Base-by-base conservation (phyloP, 2,329 filamentous ascomycete genomes). In the Hypoxylon sp. region DNA sequence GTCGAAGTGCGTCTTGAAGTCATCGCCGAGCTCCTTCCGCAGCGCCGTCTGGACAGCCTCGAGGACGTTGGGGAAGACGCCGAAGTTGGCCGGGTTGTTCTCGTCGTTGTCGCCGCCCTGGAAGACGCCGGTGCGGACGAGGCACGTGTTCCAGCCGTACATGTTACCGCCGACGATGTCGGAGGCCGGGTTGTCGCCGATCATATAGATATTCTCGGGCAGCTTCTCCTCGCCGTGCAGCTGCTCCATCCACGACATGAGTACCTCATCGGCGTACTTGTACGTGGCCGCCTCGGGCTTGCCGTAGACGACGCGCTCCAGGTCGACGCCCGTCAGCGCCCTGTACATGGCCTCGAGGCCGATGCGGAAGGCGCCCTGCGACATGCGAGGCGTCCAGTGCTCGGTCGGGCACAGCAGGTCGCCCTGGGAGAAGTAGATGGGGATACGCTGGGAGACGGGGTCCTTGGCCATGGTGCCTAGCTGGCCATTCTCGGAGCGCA, bases 121-220 rank as follows among this genome's bases (percentile, higher is more conserved):
- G 85, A 90, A 92, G 49, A 93, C 90, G 79, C 91, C 91, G 0
- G 90, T 93, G 73, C 90, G 87, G 59, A 93, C 90, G 56, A 93
- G 79, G 74, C 90, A 92, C 2, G 90, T 92, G 79, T 93, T 93
- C 91, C 90, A 93, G 63, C 89, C 89, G 77, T 93, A 92, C 85
- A 89, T 90, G 83, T 93, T 93, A 65, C 90, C 90, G 65, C 90
- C 90, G 67, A 90, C 83, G 72, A 92, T 91, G 74, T 92, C 89
- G 24, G 87, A 90, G 24, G 87, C 87, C 6, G 89, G 89, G 80
- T 91, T 92, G 78, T 92, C 89, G 68, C 89, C 89, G 57, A 92
- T 81, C 89, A 92, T 92, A 83, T 92, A 92, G 76, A 91, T 82
- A 79, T 91, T 90, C 75, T 86, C 76, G 3, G 89, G 89, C 43